Conservation (phyloP, 2,329 filamentous ascomycete genomes). For the Colletotrichum ledebouriae region DNA sequence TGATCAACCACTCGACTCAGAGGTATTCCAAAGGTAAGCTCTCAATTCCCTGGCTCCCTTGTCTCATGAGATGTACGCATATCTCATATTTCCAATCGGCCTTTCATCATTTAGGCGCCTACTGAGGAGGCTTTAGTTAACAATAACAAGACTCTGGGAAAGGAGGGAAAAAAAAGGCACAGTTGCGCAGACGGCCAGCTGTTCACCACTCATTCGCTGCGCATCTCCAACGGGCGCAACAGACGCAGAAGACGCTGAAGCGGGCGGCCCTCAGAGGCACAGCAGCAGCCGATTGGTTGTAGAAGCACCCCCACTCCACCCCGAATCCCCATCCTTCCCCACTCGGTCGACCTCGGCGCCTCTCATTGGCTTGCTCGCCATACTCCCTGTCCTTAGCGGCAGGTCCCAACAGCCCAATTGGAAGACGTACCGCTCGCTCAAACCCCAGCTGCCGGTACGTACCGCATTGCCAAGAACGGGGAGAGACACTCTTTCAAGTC, state of each 20-base stretch:
- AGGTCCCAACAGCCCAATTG: slow-evolving; percentile 25
- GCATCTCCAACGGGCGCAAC: slow-evolving; percentile 37
- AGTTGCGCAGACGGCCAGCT: not conserved
- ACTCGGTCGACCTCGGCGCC: not conserved
- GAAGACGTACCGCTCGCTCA: slow-evolving; percentile 14
- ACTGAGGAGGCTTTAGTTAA: slow-evolving; percentile 10
- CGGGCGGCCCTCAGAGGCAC: slow-evolving; percentile 20
- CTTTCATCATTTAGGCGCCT: slow-evolving; percentile 5
- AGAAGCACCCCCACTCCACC: not conserved
- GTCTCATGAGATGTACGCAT: not conserved
- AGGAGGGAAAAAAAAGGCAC: not conserved
- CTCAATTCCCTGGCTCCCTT: not conserved
- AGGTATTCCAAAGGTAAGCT: not conserved
- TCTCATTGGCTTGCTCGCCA: slow-evolving; percentile 17
- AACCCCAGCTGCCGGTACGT: slow-evolving; percentile 3
- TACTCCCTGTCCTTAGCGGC: slow-evolving; percentile 11
- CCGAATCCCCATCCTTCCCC: not conserved
- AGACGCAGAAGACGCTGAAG: slow-evolving; percentile 34
- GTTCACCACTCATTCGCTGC: slow-evolving; percentile 14
- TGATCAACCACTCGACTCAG: not conserved
- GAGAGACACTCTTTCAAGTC: not conserved
- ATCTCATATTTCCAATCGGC: not conserved
- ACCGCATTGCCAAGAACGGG: not conserved
- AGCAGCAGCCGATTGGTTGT: slow-evolving; percentile 19
- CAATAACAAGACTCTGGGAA: not conserved